Conservation (phyloP, 31 red algal species). For the Asparagopsis taxiformis region DNA sequence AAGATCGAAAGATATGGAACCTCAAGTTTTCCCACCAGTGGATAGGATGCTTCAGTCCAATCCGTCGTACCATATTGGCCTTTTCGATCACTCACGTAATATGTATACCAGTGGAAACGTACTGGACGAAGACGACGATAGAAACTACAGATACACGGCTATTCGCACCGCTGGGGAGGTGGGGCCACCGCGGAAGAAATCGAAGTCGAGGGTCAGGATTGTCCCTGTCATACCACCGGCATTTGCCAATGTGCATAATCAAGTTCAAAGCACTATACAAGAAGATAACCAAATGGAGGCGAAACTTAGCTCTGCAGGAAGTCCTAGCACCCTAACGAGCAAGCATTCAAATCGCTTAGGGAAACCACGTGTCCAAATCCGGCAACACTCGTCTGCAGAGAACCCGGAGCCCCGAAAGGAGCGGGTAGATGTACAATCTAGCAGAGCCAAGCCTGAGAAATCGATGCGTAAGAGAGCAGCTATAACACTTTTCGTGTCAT, state of each 20-base stretch:
- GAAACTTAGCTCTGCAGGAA: not conserved
- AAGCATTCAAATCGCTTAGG: no score
- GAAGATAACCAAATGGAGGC: not conserved
- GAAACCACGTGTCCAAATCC: not conserved
- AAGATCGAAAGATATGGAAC: not conserved
- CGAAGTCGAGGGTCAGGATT: slow-evolving; percentile 49
- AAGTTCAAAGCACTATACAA: not conserved
- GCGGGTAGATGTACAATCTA: not conserved
- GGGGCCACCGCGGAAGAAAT: slow-evolving; percentile 54
- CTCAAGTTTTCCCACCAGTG: not conserved
- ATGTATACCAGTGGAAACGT: not conserved
- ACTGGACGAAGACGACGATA: not conserved
- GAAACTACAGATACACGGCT: slow-evolving; percentile 39
- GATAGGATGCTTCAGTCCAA: not conserved
- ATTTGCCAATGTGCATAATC: slow-evolving; percentile 22
- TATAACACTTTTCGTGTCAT: slow-evolving; percentile 52
- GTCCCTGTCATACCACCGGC: slow-evolving; percentile 38
- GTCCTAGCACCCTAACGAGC: not conserved
- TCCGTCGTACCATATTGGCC: not conserved
- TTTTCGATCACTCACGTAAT: not conserved
- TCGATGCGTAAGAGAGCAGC: not conserved
- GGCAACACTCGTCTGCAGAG: not conserved
- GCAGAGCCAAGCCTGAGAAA: not conserved
- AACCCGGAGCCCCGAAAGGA: no score
- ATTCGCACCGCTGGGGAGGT: slow-evolving; percentile 56